Percentiles rank a stretch among this genome's conserved stretches.
phyloP scores from a whole-genome alignment of 2,329 filamentous ascomycete species.

The Fusarium longipes region DNA sequence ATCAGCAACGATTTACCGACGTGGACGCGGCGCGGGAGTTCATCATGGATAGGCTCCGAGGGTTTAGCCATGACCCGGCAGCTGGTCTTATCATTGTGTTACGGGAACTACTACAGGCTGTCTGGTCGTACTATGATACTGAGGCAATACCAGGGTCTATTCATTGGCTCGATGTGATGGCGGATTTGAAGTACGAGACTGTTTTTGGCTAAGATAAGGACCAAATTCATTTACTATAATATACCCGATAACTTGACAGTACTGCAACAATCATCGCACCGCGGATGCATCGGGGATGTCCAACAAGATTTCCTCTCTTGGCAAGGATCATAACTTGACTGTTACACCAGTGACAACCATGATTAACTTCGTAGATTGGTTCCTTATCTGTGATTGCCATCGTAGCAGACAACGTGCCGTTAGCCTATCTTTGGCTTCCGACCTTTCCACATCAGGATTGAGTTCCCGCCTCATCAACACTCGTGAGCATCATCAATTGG shows the following conservation, averaged over 20 bases:
- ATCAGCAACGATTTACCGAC: not conserved
- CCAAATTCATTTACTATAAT: no score
- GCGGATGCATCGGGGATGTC: not conserved
- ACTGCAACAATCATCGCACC: no score
- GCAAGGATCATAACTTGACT: not conserved
- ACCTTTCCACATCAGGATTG: slow-evolving; percentile 33
- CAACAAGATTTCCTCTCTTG: slow-evolving; percentile 11
- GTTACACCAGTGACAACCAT: not conserved
- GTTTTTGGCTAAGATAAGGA: slow-evolving; percentile 24
- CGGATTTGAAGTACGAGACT: slow-evolving; percentile 32
- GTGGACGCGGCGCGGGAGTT: slow-evolving; percentile 22
- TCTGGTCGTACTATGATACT: slow-evolving; percentile 32
- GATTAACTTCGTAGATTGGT: no score
- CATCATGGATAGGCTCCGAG: slow-evolving; percentile 18
- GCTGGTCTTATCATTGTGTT: slow-evolving; percentile 24
- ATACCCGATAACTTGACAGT: no score
- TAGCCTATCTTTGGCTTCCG: not conserved
- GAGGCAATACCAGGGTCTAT: slow-evolving; percentile 23
- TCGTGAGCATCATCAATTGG: slow-evolving; percentile 14
- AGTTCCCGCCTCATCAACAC: slow-evolving; percentile 21
- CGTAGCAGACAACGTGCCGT: not conserved
- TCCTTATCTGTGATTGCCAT: slow-evolving; percentile 25
- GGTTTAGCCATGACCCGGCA: slow-evolving; percentile 7
- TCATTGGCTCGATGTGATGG: slow-evolving; percentile 31
- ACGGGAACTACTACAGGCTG: slow-evolving; percentile 25